Conservation (phyloP, 768 basidiomycete species). For the Kwoniella bestiolae region DNA sequence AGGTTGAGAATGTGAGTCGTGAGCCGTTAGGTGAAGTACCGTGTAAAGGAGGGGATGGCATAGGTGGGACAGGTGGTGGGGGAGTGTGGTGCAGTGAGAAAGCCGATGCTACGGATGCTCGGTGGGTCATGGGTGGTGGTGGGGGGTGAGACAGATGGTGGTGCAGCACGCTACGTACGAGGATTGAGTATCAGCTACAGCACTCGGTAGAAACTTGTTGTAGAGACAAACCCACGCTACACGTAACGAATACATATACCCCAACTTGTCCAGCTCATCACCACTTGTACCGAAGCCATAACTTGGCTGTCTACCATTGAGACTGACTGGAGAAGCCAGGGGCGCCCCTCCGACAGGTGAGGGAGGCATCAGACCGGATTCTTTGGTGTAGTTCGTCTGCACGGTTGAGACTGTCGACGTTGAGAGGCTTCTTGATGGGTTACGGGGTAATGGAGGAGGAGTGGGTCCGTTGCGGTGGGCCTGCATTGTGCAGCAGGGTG, state of each 20-base stretch:
- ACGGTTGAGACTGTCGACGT: constrained; percentile 21
- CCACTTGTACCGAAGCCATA: neutral
- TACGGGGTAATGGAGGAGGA: constrained; percentile 20
- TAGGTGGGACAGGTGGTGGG: constrained; percentile 25
- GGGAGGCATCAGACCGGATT: constrained; percentile 22
- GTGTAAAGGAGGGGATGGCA: constrained; percentile 29
- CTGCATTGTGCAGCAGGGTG: constrained; percentile 29
- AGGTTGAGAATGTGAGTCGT: constrained; percentile 22
- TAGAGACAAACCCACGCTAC: constrained; percentile 43
- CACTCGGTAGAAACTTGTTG: neutral
- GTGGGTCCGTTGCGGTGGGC: constrained; percentile 19
- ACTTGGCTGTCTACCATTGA: constrained; percentile 13
- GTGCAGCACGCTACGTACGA: constrained; percentile 35
- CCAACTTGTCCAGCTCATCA: constrained; percentile 44
- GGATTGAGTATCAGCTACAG: neutral
- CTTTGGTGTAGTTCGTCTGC: constrained; percentile 16
- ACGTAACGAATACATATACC: constrained; percentile 49
- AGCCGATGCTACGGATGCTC: constrained; percentile 16
- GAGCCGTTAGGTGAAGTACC: constrained; percentile 40
- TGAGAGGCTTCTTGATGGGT: constrained; percentile 14
- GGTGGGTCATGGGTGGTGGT: constrained; percentile 14
- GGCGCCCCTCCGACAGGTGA: constrained; percentile 16
- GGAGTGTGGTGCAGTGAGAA: constrained; percentile 12
- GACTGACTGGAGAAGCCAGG: constrained; percentile 20
- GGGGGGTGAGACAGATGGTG: constrained; percentile 37